Evolutionary conservation across 139 green algal species (phyloP), one percentile per base, ranked within the genome.

Genomic region (Chlorella sorokiniana): DNA sequence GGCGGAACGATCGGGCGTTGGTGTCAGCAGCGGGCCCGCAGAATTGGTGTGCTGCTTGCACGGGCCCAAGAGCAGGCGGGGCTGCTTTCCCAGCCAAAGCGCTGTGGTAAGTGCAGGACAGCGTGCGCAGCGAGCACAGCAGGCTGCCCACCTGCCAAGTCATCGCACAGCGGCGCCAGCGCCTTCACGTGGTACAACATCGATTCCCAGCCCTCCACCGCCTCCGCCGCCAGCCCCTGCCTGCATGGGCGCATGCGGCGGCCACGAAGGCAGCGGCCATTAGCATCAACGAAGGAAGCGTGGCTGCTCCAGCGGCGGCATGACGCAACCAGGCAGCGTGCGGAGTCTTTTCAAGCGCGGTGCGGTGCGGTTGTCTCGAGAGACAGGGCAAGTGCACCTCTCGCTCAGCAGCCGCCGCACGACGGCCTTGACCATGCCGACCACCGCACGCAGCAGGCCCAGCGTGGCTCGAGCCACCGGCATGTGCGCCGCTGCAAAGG

Each of bases 161-260:
- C 75, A 8, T 81, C 75, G 25, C 31, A 41, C 18, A 59, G 35
- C 0, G 75, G 59, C 1, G 10, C 75, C 41, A 81, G 59, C 29
- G 40, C 27, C 56, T 59, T 56, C 31, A 81, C 33, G 59, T 81
- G 75, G n/a, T 62, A 81, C n/a, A 81, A 59, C 59, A 81, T 59
- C 2, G 40, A 62, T 59, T 81, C 75, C 75, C 75, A 81, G 14
- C 75, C 75, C 38, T 71, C 75, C n/a, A 70, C 56, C 3, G 29
- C 75, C 41, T 71, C 75, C 0, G 38, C 18, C 1, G 38, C 10
- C 56, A 81, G 56, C 18, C 59, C 75, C 41, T 70, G 59, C 27
- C 59, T 70, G 75, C 35, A 54, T 16, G 71, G n/a, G n/a, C n/a
- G n/a, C n/a, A n/a, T n/a, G n/a, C n/a, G n/a, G n/a, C n/a, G n/a